phyloP scores from a whole-genome alignment of 140 eudicot species.

The Senecio squalidus region DNA sequence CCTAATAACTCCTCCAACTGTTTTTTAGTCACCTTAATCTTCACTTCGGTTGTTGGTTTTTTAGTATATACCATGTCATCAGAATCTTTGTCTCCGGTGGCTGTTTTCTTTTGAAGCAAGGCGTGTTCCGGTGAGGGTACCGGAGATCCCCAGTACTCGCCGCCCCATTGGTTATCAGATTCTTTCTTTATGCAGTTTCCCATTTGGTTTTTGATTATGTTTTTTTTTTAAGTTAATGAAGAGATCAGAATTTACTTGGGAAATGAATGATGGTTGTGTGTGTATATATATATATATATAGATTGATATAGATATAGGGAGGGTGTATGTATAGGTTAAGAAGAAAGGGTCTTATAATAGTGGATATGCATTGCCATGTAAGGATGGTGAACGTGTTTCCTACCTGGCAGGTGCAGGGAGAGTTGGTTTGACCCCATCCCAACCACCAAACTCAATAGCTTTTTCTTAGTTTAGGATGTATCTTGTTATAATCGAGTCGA shows the following conservation, averaged over 20 bases:
- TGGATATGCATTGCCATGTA: slow-evolving; percentile 28
- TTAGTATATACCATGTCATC: slow-evolving; percentile 11
- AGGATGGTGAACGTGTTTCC: slow-evolving; percentile 31
- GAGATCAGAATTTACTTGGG: slow-evolving; percentile 7
- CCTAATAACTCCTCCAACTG: slow-evolving; percentile 43
- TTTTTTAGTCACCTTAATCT: slow-evolving; percentile 55
- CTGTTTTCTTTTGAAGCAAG: not conserved
- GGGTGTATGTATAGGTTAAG: slow-evolving; percentile 10
- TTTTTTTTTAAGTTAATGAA: not conserved
- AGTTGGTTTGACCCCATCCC: slow-evolving; percentile 28
- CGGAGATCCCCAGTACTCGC: slow-evolving; percentile 53
- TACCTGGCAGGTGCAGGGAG: slow-evolving; percentile 29
- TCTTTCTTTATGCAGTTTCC: slow-evolving; percentile 59
- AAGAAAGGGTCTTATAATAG: slow-evolving; percentile 15
- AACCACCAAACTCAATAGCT: slow-evolving; percentile 6
- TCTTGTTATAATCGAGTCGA: too few relatives aligned
- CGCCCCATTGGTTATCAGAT: slow-evolving; percentile 49
- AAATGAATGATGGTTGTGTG: slow-evolving; percentile 4
- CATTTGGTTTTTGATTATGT: slow-evolving; percentile 13
- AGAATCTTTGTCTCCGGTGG: slow-evolving; percentile 12
- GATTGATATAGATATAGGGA: not conserved
- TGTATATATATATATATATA: not conserved
- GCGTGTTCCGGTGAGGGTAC: slow-evolving; percentile 16
- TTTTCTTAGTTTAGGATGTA: too few relatives aligned
- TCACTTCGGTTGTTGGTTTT: slow-evolving; percentile 33